Conservation (phyloP, 345 rosid species). For the Arabidopsis arenosa region DNA sequence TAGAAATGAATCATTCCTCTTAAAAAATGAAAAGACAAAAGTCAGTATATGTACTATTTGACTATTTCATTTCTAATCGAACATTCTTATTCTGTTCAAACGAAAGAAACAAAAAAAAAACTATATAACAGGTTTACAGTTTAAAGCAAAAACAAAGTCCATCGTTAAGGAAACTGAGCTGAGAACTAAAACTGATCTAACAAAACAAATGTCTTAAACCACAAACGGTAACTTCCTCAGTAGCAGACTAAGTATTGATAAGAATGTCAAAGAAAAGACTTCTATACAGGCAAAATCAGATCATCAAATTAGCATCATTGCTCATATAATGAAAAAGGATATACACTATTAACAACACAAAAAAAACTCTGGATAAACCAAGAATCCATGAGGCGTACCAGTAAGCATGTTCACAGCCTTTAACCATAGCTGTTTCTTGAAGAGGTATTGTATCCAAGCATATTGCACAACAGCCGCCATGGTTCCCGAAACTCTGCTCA, state of each 20-base stretch:
- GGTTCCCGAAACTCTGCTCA: constrained; percentile 59
- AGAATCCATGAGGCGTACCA: constrained; percentile 61
- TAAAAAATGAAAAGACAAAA: background rate
- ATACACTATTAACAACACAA: background rate
- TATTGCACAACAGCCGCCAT: constrained; percentile 82
- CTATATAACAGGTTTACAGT: background rate
- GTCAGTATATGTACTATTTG: background rate
- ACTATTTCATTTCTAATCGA: constrained; percentile 6
- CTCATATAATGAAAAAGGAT: background rate
- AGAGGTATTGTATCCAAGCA: constrained; percentile 84
- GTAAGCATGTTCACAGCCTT: constrained; percentile 97
- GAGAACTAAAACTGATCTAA: background rate
- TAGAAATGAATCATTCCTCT: constrained; percentile 34
- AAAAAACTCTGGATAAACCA: background rate
- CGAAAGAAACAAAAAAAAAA: background rate
- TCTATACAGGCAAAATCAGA: background rate
- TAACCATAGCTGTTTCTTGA: constrained; percentile 87
- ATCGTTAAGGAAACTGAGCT: background rate
- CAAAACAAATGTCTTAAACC: constrained; percentile 1
- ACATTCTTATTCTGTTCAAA: background rate
- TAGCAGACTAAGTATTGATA: background rate
- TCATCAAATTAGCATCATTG: background rate
- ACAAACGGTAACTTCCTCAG: background rate
- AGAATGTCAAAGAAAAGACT: background rate
- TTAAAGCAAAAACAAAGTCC: background rate